Conservation (phyloP, 192 early-diverging fungal genomes). For the Geranomyces variabilis region DNA sequence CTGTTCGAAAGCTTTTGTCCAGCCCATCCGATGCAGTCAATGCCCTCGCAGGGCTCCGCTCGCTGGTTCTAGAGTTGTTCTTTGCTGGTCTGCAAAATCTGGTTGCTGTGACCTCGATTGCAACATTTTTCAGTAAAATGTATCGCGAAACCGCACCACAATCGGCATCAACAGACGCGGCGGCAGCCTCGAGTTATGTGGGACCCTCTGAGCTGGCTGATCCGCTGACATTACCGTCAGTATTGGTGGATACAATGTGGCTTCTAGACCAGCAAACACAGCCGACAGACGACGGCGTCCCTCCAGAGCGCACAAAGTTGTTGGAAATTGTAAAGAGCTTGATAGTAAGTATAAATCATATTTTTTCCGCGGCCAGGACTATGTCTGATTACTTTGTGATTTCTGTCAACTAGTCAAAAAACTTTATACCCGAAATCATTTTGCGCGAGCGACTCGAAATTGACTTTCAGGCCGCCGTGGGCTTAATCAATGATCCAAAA, state of each 20-base stretch:
- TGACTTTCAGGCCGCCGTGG: constrained; percentile 53
- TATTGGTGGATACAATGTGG: constrained; percentile 39
- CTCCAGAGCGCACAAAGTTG: constrained; percentile 4
- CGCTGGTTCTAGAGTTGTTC: constrained; percentile 13
- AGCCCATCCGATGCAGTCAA: too few species aligned
- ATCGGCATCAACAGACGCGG: background rate
- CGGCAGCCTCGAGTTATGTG: constrained; percentile 16
- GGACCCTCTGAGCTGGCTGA: constrained; percentile 16
- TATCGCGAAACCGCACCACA: constrained; percentile 10
- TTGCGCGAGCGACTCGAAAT: constrained; percentile 62
- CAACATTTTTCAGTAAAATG: constrained; percentile 14
- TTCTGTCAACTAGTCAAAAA: constrained; percentile 6
- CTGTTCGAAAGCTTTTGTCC: too few species aligned
- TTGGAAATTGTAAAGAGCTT: constrained; percentile 20
- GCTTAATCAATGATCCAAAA: constrained; percentile 50
- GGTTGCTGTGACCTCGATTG: constrained; percentile 7
- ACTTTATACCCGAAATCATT: constrained; percentile 49
- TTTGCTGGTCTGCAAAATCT: constrained; percentile 4
- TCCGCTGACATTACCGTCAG: constrained; percentile 18
- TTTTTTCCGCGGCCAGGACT: too few species aligned
- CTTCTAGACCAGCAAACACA: constrained; percentile 37
- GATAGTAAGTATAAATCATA: constrained; percentile 7
- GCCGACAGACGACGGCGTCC: constrained; percentile 5
- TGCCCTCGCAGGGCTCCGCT: background rate
- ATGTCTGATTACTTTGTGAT: too few species aligned